These are phyloP conservation scores for Zymoseptoria ardabiliae DNA, from an alignment of 2,329 filamentous ascomycete species.

Conservation along the genomic window DNA sequence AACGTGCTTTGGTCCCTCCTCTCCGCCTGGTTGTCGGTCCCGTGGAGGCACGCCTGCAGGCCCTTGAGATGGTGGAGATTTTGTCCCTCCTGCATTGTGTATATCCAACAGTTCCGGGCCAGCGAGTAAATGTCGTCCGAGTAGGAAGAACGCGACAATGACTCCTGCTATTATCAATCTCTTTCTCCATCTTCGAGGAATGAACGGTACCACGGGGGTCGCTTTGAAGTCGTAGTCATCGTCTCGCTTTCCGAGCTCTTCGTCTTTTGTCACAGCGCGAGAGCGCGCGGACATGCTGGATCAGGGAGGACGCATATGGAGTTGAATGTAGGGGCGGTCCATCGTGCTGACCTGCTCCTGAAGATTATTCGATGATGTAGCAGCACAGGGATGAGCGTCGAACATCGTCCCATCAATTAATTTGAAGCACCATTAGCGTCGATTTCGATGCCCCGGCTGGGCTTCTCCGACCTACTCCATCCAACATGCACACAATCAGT, in stretches of 20 bases:
- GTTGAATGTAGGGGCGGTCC: neutral
- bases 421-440: neutral
- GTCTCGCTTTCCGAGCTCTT: constrained; percentile 59
- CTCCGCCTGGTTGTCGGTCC: constrained; percentile 11
- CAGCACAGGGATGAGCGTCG: neutral
- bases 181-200: constrained; percentile 36
- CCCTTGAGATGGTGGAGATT: constrained; percentile 6
- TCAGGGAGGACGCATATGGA: neutral
- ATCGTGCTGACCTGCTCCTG: neutral
- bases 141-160: neutral
- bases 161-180: constrained; percentile 37
- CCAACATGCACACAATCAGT: too few species aligned
- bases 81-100: neutral
- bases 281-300: constrained; percentile 11
- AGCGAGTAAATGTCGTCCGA: constrained; percentile 27
- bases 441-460: neutral
- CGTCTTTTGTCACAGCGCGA: constrained; percentile 38
- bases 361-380: neutral
- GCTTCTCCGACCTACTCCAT: neutral
- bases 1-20: constrained; percentile 32
- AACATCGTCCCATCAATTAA: neutral
- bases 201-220: constrained; percentile 22
- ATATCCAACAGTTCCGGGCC: constrained; percentile 52
- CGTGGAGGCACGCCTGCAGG: constrained; percentile 20
- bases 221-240: constrained; percentile 44